Evolutionary conservation across 257 asterid genomes (phyloP), one percentile per base, ranked within the genome.

Genomic region (Eucommia ulmoides): DNA sequence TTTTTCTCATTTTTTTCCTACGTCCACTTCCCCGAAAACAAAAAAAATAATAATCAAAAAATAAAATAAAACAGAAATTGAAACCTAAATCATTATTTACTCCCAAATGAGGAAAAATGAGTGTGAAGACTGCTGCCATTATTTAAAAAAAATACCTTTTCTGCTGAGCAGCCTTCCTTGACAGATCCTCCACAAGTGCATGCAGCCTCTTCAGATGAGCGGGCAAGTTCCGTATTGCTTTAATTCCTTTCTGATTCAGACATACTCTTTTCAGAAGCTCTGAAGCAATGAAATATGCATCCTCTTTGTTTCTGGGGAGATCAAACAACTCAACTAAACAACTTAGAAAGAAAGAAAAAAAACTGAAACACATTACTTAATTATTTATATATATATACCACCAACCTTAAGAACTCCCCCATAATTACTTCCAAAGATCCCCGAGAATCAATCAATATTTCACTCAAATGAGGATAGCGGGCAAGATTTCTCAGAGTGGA

Each of bases 401-500:
- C 78, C 23, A 41, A 83, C 99, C 85, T 53, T 52, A 79, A 19
- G 23, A 83, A 75, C 78, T 80, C 96, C 64, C 77, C 64, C 49
- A 83, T 25, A 41, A 91, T 57, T 17, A 74, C 69, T 65, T 86
- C 84, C 45, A 81, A 64, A 23, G 81, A 83, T 58, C 85, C 84
- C 24, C 22, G 72, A 24, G 65, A 67, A 42, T 68, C 73, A 20
- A 75, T 71, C 57, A 91, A 33, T 23, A 61, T 65, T 24, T 66
- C 60, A 7, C 69, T 58, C 51, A 83, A 75, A 58, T 73, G 80
- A 25, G 95, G 93, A 66, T 78, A 81, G 20, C 83, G 80, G 23
- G 98, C 75, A 44, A 91, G 93, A 59, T 86, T 91, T 74, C 88
- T 64, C 17, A 91, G 92, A 56, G 96, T 91, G 23, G 93, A 83